Evolutionary conservation across 139 green algal species (phyloP).

Genomic region (Gonium pectorale): DNA sequence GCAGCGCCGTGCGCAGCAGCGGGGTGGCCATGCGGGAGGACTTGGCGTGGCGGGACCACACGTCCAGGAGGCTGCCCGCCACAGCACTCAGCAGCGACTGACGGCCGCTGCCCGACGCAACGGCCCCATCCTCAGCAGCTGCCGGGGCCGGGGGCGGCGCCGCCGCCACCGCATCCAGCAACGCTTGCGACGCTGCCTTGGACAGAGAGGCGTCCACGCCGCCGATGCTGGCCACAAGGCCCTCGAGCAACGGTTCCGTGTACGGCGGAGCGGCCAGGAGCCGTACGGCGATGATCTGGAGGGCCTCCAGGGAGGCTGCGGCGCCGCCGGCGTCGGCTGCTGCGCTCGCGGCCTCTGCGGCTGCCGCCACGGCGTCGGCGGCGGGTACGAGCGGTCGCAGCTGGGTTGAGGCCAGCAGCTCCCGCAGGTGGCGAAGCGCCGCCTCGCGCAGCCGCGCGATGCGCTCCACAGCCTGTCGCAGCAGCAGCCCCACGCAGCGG

Average conservation of each 20-base stretch:
- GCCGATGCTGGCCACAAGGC: slow-evolving; percentile 85
- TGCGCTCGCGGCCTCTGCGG: not conserved
- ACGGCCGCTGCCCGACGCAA: not conserved
- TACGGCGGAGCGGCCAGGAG: slow-evolving; percentile 28
- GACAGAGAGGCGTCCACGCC: slow-evolving; percentile 81
- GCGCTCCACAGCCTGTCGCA: slow-evolving; percentile 88
- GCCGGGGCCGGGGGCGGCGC: not conserved
- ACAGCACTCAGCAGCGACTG: slow-evolving; percentile 34
- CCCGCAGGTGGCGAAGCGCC: slow-evolving; percentile 46
- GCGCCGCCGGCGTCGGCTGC: slow-evolving; percentile 14
- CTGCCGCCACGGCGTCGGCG: not conserved
- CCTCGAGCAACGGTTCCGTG: slow-evolving; percentile 67
- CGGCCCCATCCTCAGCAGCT: too few relatives aligned
- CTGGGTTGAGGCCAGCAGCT: slow-evolving; percentile 37
- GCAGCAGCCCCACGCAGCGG: slow-evolving; percentile 55
- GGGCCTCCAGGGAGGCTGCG: slow-evolving; percentile 12
- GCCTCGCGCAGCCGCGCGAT: slow-evolving; percentile 81
- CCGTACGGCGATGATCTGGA: not conserved
- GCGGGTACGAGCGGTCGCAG: slow-evolving; percentile 19
- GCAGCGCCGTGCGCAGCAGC: slow-evolving; percentile 64
- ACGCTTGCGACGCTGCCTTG: slow-evolving; percentile 58
- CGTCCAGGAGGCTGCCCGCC: slow-evolving; percentile 28
- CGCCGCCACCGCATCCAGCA: slow-evolving; percentile 59
- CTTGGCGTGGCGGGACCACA: slow-evolving; percentile 59
- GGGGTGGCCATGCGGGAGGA: slow-evolving; percentile 62